Evolutionary conservation across 2,329 filamentous ascomycete species (phyloP).

Genomic region (Verticillium longisporum): DNA sequence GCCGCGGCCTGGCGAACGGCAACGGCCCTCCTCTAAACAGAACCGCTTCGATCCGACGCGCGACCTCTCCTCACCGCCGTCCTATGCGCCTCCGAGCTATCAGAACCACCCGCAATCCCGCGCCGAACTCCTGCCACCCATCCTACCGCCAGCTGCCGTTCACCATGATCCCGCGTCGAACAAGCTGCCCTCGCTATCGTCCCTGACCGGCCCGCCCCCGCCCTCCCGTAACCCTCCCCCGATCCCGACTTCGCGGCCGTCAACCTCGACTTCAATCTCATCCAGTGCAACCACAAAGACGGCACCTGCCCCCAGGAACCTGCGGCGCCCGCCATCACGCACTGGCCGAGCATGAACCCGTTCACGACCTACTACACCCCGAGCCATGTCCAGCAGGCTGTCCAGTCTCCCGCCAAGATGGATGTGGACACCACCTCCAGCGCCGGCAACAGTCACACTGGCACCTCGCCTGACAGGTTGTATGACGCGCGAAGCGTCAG

Average conservation of each 20-base stretch:
- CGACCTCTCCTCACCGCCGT: slow-evolving; percentile 18
- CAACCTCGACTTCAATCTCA: slow-evolving; percentile 5
- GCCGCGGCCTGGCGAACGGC: slow-evolving; percentile 19
- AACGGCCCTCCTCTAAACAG: slow-evolving; percentile 1
- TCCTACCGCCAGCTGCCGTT: slow-evolving; percentile 22
- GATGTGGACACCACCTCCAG: slow-evolving; percentile 35
- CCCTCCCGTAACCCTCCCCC: slow-evolving; percentile 14
- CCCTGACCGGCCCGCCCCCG: slow-evolving; percentile 24
- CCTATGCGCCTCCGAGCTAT: slow-evolving; percentile 29
- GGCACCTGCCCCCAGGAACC: slow-evolving; percentile 10
- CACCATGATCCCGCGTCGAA: slow-evolving; percentile 17
- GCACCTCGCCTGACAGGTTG: slow-evolving; percentile 38
- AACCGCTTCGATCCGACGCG: slow-evolving; percentile 10
- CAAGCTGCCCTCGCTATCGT: slow-evolving; percentile 34
- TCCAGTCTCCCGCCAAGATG: slow-evolving; percentile 37
- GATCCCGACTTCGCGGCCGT: slow-evolving; percentile 5
- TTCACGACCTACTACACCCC: slow-evolving; percentile 40
- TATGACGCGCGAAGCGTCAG: slow-evolving; percentile 39
- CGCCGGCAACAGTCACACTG: slow-evolving; percentile 29
- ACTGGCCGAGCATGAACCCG: slow-evolving; percentile 44
- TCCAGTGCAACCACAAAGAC: background rate
- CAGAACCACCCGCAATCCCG: slow-evolving; percentile 1
- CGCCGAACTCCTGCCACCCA: slow-evolving; percentile 26
- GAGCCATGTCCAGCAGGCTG: slow-evolving; percentile 32
- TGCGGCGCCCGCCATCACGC: slow-evolving; percentile 20